These are phyloP conservation scores for Coniochaeta ligniaria DNA, from an alignment of 2,329 filamentous ascomycete species.

Conservation along the genomic window DNA sequence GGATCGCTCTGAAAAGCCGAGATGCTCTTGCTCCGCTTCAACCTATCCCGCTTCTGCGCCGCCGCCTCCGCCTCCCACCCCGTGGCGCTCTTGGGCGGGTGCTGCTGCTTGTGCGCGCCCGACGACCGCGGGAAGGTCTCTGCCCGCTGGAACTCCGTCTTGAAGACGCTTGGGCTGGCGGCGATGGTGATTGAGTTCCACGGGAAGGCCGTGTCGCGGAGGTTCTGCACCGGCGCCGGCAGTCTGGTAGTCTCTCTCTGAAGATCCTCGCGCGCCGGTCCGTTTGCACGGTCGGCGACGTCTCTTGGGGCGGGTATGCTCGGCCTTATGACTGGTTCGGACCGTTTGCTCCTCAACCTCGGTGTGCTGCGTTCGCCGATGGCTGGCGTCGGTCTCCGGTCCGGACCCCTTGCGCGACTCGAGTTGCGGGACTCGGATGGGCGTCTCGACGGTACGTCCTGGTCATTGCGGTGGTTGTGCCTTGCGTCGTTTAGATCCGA, in stretches of 20 bases:
- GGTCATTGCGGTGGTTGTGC: neutral
- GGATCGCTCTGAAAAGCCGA: neutral
- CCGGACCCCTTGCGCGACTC: neutral
- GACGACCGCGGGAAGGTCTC: neutral
- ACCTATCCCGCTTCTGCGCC: neutral
- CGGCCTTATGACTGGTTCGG: neutral
- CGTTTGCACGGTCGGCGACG: slow-evolving; percentile 26
- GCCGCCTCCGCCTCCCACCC: neutral
- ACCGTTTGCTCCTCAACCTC: neutral
- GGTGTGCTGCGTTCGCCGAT: neutral
- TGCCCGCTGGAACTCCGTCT: neutral
- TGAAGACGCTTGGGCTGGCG: slow-evolving; percentile 15
- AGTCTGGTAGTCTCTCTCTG: neutral
- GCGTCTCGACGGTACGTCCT: neutral
- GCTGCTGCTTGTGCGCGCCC: neutral
- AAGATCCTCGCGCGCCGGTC: neutral
- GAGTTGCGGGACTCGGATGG: neutral
- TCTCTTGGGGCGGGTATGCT: neutral
- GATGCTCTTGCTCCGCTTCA: slow-evolving; percentile 1
- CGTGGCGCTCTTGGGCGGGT: neutral
- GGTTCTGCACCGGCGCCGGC: neutral
- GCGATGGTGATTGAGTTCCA: slow-evolving; percentile 12
- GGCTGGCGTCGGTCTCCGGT: neutral
- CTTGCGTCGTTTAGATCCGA: neutral
- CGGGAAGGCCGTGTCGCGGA: neutral